Conservation (phyloP, 768 basidiomycete species). For the Infundibulicybe gibba region DNA sequence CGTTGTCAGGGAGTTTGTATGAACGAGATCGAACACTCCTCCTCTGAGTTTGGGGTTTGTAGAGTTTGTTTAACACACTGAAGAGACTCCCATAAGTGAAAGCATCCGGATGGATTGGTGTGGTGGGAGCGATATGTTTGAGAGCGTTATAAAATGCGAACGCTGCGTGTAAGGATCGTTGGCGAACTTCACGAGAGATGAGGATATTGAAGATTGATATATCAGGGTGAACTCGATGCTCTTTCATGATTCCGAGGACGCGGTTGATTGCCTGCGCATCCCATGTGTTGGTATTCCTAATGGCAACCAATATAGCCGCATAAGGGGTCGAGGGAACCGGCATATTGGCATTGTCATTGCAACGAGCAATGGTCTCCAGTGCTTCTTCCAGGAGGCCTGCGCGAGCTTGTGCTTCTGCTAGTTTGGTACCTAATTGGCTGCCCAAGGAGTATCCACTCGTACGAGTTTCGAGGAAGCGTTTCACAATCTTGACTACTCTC, state of each 20-base stretch:
- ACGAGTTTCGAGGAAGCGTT: slow-evolving; percentile 18
- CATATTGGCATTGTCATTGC: slow-evolving; percentile 7
- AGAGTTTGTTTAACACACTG: slow-evolving; percentile 18
- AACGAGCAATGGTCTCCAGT: slow-evolving; percentile 18
- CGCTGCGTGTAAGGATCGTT: slow-evolving; percentile 25
- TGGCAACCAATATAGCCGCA: slow-evolving; percentile 31
- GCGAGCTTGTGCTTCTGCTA: slow-evolving; percentile 32
- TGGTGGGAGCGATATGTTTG: slow-evolving; percentile 22
- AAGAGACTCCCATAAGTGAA: slow-evolving; percentile 44
- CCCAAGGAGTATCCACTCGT: slow-evolving; percentile 19
- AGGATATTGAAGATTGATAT: slow-evolving; percentile 45
- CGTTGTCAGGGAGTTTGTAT: slow-evolving; percentile 12
- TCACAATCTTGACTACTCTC: slow-evolving; percentile 11
- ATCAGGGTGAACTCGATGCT: slow-evolving; percentile 31
- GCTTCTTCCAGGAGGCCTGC: slow-evolving; percentile 26
- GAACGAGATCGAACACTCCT: slow-evolving; percentile 14
- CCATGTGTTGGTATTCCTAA: slow-evolving; percentile 24
- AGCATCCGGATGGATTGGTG: slow-evolving; percentile 32
- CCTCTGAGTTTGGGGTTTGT: slow-evolving; percentile 2
- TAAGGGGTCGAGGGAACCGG: slow-evolving; percentile 24
- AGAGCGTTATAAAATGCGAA: slow-evolving; percentile 42
- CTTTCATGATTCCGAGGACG: slow-evolving; percentile 35
- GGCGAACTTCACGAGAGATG: slow-evolving; percentile 33
- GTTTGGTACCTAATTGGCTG: slow-evolving; percentile 27
- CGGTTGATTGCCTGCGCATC: slow-evolving; percentile 26